Conservation (phyloP, 345 rosid genomes). For the Odontarrhena argentea region DNA sequence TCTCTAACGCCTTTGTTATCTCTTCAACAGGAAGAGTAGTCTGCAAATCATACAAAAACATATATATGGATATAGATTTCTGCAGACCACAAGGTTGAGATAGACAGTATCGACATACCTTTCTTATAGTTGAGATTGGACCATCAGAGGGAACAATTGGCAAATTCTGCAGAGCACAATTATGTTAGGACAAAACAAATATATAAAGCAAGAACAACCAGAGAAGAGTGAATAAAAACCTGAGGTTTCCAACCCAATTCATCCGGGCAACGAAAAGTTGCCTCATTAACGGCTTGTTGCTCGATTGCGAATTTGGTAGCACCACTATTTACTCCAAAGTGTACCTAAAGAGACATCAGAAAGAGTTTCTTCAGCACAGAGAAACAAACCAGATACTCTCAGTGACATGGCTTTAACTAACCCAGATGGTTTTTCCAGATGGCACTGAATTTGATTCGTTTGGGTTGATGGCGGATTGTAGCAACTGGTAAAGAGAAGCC, state of each 20-base stretch:
- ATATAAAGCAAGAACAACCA: not conserved
- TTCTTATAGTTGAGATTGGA: conserved; percentile 60
- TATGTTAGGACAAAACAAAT: conserved; percentile 10
- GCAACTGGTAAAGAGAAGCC: conserved; percentile 55
- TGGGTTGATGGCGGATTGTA: conserved; percentile 55
- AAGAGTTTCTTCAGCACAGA: conserved; percentile 4
- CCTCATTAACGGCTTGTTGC: conserved; percentile 95
- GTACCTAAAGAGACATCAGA: conserved; percentile 51
- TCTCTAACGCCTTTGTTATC: conserved; percentile 57
- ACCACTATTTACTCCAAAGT: conserved; percentile 95
- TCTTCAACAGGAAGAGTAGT: conserved; percentile 67
- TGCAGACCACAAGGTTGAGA: not conserved
- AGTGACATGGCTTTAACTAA: conserved; percentile 41
- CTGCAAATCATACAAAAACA: conserved; percentile 43
- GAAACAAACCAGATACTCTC: not conserved
- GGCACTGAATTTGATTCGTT: conserved; percentile 54
- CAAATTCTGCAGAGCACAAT: conserved; percentile 61
- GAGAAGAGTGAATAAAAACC: conserved; percentile 49
- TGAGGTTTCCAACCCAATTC: conserved; percentile 99
- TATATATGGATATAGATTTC: too few species aligned
- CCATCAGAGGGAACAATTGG: conserved; percentile 85
- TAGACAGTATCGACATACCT: conserved; percentile 53
- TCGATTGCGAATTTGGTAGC: conserved; percentile 89
- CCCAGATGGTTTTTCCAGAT: conserved; percentile 69
- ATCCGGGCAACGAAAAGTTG: conserved; percentile 94